Conservation (phyloP, 2,329 filamentous ascomycete species). For the Monosporascus sp. region DNA sequence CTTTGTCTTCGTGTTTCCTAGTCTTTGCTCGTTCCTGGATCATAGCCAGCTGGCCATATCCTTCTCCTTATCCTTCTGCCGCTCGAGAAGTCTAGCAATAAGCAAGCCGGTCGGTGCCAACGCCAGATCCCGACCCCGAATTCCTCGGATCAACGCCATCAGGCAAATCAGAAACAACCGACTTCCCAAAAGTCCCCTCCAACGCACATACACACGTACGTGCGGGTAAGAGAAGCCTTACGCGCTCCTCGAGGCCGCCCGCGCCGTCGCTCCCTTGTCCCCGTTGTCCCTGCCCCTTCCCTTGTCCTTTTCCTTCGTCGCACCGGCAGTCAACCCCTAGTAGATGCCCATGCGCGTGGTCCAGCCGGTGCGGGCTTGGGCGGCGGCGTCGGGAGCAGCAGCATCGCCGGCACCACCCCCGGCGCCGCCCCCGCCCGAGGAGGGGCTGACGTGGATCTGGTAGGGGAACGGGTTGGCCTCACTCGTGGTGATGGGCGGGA, state of each 20-base stretch:
- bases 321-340: constrained; percentile 24
- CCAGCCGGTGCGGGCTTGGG: constrained; percentile 72
- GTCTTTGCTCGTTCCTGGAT: no score
- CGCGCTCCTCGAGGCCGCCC: neutral
- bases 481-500: constrained; percentile 90
- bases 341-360: constrained; percentile 70
- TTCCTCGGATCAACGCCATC: no score
- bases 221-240: no score
- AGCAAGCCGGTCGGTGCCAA: no score
- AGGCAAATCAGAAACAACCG: no score
- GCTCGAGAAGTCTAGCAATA: no score
- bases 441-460: constrained; percentile 72
- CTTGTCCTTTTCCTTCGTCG: neutral
- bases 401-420: neutral
- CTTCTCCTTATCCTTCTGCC: no score
- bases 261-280: neutral
- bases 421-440: neutral
- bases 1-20: no score
- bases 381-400: neutral
- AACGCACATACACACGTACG: no score
- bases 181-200: no score
- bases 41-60: no score
- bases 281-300: neutral
- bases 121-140: no score
- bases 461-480: constrained; percentile 93